phyloP scores from a whole-genome alignment of 768 basidiomycete genomes.

The Kwoniella newhampshirensis region DNA sequence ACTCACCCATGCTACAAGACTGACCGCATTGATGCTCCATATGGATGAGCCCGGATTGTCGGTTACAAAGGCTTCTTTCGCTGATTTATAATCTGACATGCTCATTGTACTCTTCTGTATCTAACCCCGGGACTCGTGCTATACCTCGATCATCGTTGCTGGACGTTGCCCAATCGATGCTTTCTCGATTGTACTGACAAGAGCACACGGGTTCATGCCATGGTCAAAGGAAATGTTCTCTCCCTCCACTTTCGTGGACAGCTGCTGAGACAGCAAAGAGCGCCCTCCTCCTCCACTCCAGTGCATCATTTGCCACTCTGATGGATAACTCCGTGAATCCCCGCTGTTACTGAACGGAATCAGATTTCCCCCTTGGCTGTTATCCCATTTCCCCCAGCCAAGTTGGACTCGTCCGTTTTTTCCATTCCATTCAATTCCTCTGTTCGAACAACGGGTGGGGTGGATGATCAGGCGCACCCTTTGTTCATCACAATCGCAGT shows the following conservation, averaged over 20 bases:
- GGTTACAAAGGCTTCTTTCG: slow-evolving; percentile 80
- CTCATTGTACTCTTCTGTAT: neutral
- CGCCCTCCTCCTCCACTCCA: too few species aligned
- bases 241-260: neutral
- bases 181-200: too few species aligned
- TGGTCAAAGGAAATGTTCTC: too few species aligned
- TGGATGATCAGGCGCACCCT: neutral
- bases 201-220: too few species aligned
- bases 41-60: slow-evolving; percentile 70
- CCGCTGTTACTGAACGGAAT: neutral
- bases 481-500: too few species aligned
- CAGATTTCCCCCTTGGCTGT: neutral
- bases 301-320: neutral
- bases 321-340: too few species aligned
- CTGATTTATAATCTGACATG: slow-evolving; percentile 63
- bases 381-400: neutral
- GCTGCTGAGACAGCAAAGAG: too few species aligned
- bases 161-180: too few species aligned
- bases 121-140: neutral
- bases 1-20: slow-evolving; percentile 66
- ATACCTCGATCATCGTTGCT: neutral
- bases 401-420: slow-evolving; percentile 6
- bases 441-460: neutral
- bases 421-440: neutral
- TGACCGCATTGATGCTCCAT: slow-evolving; percentile 67